Base-by-base conservation (phyloP, 306 rosid genomes). In the Prunus dulcis region DNA sequence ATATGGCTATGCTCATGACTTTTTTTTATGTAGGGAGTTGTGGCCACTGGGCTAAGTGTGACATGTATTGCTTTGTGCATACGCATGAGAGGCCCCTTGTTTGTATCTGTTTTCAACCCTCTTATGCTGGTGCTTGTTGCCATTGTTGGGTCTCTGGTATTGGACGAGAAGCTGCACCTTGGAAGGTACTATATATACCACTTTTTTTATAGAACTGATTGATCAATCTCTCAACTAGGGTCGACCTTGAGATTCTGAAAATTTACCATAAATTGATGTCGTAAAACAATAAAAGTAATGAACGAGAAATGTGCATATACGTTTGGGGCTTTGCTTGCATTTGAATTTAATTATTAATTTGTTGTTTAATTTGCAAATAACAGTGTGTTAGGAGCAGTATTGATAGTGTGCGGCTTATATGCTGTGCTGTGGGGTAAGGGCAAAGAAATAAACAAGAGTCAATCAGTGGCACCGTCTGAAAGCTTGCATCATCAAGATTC, bases 31-130 rank as follows among this genome's bases (percentile, higher is more conserved):
- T 41, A 88, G 96, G 91, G 96, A 20, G 67, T 88, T 12, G 84
- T 88, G 77, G 81, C 65, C 2, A 81, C 89, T 1, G 92, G 91
- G 38, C 1, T 79, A 4, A 32, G 57, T 79, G 22, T 80, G 1
- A 46, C 79, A 27, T 19, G 78, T 2, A 78, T 80, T 30, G 49
- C 89, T 9, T 83, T 85, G 88, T 79, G 87, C 41, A 76, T 81
- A 17, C 55, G 64, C 60, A 73, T 28, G 88, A 85, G 76, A 82
- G 96, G 92, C 2, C 96, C 96, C 2, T 13, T 90, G 7, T 90
- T 76, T n/a, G 91, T 77, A 10, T 80, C 89, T 0, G 58, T 72
- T 22, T 90, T 90, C 81, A 86, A 41, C 61, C 91, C 96, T 56
- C 81, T 87, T 2, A 17, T 81, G 87, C 82, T 90, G 49, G 51